These are phyloP conservation scores for Paraurostyla sp. DNA, from an alignment of 73 alveolate genomes.

Conservation along the genomic window DNA sequence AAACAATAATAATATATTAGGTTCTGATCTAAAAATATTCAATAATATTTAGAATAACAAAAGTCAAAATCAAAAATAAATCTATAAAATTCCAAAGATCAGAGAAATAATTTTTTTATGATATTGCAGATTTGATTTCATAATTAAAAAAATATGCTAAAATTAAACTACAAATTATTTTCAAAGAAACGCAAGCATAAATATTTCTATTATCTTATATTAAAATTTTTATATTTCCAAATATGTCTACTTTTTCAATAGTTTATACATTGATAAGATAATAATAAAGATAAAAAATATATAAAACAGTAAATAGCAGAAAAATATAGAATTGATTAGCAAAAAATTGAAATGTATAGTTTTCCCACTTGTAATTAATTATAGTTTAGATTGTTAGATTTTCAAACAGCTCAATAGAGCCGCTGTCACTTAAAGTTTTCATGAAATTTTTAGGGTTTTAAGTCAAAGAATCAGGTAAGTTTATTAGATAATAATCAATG, in stretches of 20 bases:
- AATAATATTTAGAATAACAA: not conserved
- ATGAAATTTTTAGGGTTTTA: not conserved
- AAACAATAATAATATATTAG: not conserved
- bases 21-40: too few species aligned
- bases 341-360: constrained; percentile 8
- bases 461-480: constrained; percentile 1
- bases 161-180: not conserved
- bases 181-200: not conserved
- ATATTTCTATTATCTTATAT: not conserved
- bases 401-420: not conserved
- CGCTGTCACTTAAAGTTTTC: not conserved
- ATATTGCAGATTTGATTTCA: not conserved
- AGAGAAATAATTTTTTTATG: not conserved
- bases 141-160: not conserved
- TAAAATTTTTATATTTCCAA: too few species aligned
- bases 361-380: constrained; percentile 42
- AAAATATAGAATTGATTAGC: not conserved
- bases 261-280: not conserved
- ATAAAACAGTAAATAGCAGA: not conserved
- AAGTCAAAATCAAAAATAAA: not conserved
- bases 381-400: not conserved
- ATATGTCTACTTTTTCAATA: not conserved
- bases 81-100: not conserved
- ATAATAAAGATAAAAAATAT: not conserved
- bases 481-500: not conserved